These are phyloP conservation scores for Pseudevernia furfuracea DNA, from an alignment of 495 filamentous ascomycete genomes.

Conservation along the genomic window DNA sequence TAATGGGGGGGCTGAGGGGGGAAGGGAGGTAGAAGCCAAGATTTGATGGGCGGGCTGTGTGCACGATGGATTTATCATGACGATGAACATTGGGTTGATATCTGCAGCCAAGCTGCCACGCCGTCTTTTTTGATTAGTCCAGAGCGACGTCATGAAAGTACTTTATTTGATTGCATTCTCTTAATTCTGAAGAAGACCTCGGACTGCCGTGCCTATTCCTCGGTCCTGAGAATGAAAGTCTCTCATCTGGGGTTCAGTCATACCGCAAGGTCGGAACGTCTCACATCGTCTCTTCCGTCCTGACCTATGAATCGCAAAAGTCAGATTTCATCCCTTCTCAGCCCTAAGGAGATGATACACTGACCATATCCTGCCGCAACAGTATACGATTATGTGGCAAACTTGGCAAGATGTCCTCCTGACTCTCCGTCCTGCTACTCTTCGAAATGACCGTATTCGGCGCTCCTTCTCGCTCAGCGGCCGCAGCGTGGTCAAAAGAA, in stretches of 20 bases:
- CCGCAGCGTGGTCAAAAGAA: conserved; percentile 3
- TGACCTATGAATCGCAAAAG: neutral
- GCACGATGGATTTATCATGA: neutral
- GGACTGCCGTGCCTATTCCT: neutral
- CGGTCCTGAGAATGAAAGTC: neutral
- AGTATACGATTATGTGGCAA: conserved; percentile 8
- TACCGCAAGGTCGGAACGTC: neutral
- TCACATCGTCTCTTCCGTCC: conserved; percentile 14
- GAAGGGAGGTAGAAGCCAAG: neutral
- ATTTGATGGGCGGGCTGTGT: neutral
- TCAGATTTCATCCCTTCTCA: neutral
- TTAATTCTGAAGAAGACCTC: neutral
- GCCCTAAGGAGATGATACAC: neutral
- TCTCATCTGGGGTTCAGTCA: neutral
- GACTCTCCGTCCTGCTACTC: conserved; percentile 8
- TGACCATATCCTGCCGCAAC: conserved; percentile 13
- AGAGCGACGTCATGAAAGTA: neutral
- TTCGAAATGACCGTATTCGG: conserved; percentile 11
- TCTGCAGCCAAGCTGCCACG: too few relatives aligned
- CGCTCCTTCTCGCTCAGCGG: neutral
- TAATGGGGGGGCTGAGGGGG: conserved; percentile 1
- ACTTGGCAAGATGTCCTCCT: conserved; percentile 5
- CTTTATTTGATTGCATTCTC: neutral
- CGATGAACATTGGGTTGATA: neutral
- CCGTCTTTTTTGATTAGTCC: neutral